Evolutionary conservation across 2,329 filamentous ascomycete species (phyloP).

Genomic region (Fusarium sp.): DNA sequence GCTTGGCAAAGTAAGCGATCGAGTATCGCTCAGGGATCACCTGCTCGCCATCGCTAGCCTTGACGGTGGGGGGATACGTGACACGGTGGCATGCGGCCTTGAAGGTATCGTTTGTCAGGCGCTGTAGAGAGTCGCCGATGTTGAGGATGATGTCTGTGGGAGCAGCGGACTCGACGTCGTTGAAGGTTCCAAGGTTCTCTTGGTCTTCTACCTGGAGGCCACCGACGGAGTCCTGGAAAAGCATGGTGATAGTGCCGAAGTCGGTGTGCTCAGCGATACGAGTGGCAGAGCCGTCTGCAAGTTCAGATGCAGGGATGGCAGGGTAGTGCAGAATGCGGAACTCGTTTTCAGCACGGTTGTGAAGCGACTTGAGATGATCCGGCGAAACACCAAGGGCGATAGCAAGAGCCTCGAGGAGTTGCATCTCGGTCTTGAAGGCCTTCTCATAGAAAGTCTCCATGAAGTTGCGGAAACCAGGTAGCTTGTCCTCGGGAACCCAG

Average conservation of each 20-base stretch:
- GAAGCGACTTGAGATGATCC: constrained; percentile 76
- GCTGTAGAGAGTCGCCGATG: constrained; percentile 58
- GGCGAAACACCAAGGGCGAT: constrained; percentile 78
- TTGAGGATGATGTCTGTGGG: constrained; percentile 57
- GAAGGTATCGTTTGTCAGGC: constrained; percentile 56
- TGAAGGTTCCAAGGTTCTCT: constrained; percentile 44
- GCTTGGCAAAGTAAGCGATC: constrained; percentile 51
- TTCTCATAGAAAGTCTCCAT: constrained; percentile 74
- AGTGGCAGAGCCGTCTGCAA: constrained; percentile 48
- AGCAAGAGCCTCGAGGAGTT: constrained; percentile 84
- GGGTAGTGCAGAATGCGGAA: constrained; percentile 72
- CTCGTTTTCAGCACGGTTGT: constrained; percentile 71
- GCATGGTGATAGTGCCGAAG: constrained; percentile 54
- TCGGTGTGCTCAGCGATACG: constrained; percentile 54
- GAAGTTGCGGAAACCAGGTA: constrained; percentile 47
- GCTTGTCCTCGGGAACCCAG: constrained; percentile 49
- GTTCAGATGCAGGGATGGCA: constrained; percentile 50
- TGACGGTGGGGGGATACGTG: constrained; percentile 46
- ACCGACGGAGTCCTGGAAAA: constrained; percentile 51
- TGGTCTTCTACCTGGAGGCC: constrained; percentile 53
- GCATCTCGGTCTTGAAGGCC: constrained; percentile 79
- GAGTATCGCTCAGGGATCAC: constrained; percentile 50
- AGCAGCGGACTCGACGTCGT: constrained; percentile 45
- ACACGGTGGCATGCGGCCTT: constrained; percentile 56
- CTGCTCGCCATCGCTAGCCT: constrained; percentile 33